Evolutionary conservation across 148 eudicot genomes (phyloP).

Genomic region (Chenopodium berlandieri): DNA sequence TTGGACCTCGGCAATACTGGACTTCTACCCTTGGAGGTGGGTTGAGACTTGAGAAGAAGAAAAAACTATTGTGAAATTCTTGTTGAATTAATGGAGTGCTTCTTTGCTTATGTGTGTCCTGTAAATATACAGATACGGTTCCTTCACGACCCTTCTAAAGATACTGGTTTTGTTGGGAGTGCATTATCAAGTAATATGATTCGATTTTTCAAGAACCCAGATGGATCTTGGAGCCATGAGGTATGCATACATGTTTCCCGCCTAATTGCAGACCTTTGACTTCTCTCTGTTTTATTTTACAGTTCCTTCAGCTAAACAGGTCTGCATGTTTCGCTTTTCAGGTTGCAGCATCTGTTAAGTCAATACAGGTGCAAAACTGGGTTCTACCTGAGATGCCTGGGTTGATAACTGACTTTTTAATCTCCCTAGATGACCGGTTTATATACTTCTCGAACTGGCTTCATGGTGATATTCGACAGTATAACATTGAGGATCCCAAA

Average conservation of each 20-base stretch:
- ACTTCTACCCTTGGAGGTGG: slow-evolving; percentile 86
- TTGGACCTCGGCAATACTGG: slow-evolving; percentile 89
- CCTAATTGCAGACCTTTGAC: background rate
- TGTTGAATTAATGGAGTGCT: background rate
- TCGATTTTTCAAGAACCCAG: slow-evolving; percentile 75
- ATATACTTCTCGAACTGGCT: slow-evolving; percentile 94
- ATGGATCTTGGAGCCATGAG: slow-evolving; percentile 91
- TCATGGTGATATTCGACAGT: slow-evolving; percentile 96
- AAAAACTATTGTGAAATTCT: background rate
- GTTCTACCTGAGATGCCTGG: slow-evolving; percentile 98
- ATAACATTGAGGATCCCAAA: slow-evolving; percentile 89
- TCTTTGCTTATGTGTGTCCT: background rate
- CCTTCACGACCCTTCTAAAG: slow-evolving; percentile 91
- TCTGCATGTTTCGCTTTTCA: slow-evolving; percentile 20
- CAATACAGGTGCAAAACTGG: slow-evolving; percentile 93
- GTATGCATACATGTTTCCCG: slow-evolving; percentile 30
- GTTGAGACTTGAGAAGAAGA: background rate
- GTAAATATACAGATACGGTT: slow-evolving; percentile 66
- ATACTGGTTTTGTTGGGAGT: slow-evolving; percentile 89
- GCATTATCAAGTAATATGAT: slow-evolving; percentile 97
- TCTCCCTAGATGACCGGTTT: slow-evolving; percentile 86
- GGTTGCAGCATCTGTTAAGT: slow-evolving; percentile 69
- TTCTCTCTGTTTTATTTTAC: background rate
- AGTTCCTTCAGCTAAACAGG: background rate
- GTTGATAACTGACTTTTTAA: slow-evolving; percentile 88